These are phyloP conservation scores for Porogramme epimiltina DNA, from an alignment of 1,284 basidiomycete genomes.

Conservation along the genomic window DNA sequence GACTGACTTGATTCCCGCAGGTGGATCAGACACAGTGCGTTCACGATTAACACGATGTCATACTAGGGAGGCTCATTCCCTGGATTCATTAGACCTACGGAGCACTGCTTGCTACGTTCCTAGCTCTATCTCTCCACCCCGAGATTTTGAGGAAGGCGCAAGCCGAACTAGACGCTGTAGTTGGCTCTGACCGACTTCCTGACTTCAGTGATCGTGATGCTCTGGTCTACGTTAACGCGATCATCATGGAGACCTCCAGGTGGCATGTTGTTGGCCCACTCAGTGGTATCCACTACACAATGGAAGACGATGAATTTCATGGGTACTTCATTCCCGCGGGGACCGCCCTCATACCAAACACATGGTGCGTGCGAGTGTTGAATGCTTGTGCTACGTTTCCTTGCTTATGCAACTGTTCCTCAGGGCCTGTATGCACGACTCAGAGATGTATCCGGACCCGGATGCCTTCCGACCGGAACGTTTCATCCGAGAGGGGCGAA, in stretches of 20 bases:
- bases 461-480: constrained; percentile 19
- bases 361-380: background rate
- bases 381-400: background rate
- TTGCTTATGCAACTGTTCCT: too few species aligned
- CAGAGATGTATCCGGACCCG: constrained; percentile 16
- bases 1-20: too few species aligned
- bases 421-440: constrained; percentile 21
- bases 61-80: too few species aligned
- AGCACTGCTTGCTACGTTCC: constrained; percentile 25
- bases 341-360: background rate
- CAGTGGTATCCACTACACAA: constrained; percentile 4
- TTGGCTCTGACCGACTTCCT: constrained; percentile 26
- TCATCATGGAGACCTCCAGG: constrained; percentile 25
- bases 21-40: too few species aligned
- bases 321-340: constrained; percentile 18
- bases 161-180: constrained; percentile 37
- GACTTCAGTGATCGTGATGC: constrained; percentile 20
- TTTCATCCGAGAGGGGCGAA: constrained; percentile 13
- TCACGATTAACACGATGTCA: too few species aligned
- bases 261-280: constrained; percentile 22
- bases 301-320: constrained; percentile 10
- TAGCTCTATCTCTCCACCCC: constrained; percentile 35
- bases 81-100: background rate
- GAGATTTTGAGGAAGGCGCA: constrained; percentile 36
- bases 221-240: constrained; percentile 22